A percentile compares a stretch with the other conserved stretches of the same genome.
phyloP scores from a whole-genome alignment of 345 rosid species.

The Eucalyptus regnans region DNA sequence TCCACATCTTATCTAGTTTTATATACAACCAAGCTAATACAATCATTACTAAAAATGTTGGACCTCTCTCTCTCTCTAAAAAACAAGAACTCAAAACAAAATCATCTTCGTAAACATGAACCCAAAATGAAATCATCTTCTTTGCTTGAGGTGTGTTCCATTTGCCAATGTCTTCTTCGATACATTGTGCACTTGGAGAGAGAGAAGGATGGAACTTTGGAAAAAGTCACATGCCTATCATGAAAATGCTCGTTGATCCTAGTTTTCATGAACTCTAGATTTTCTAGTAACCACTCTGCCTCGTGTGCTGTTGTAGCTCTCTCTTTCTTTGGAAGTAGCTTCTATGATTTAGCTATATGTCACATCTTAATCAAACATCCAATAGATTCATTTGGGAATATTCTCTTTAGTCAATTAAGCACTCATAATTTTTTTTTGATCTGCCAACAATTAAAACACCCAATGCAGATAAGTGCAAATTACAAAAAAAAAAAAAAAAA shows the following conservation, averaged over 20 bases:
- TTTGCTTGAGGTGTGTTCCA: background rate
- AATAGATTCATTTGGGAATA: background rate
- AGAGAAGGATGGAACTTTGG: background rate
- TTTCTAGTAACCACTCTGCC: background rate
- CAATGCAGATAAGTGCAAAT: background rate
- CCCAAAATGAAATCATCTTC: background rate
- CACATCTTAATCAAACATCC: background rate
- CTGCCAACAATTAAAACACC: fast-evolving
- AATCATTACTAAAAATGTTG: background rate
- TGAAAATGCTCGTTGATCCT: background rate
- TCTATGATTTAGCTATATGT: background rate
- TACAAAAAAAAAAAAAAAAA: no score
- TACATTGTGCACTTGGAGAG: background rate
- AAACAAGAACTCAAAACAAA: background rate
- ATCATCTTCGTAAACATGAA: background rate
- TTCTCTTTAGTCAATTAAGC: background rate
- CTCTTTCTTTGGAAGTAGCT: fast-evolving
- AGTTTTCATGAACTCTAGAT: fast-evolving
- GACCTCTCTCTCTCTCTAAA: background rate
- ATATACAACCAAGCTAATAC: background rate
- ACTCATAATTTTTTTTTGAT: background rate
- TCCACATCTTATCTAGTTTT: background rate
- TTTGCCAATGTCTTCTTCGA: background rate
- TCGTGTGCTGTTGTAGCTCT: background rate
- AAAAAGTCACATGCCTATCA: background rate